phyloP scores from a whole-genome alignment of 2,329 filamentous ascomycete genomes.

The Cercospora sojina region DNA sequence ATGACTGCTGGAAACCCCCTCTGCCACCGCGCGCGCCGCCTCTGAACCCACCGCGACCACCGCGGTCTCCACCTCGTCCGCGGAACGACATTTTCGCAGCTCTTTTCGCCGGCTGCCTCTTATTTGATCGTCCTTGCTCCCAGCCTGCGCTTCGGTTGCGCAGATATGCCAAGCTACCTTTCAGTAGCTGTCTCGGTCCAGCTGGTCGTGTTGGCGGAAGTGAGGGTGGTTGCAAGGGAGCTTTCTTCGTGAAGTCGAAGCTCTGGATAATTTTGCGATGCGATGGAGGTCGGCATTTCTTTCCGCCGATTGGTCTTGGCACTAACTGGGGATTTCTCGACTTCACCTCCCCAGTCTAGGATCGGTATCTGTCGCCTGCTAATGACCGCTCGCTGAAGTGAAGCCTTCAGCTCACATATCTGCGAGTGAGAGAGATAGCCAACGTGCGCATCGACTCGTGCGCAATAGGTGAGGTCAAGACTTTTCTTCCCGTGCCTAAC shows the following conservation, averaged over 20 bases:
- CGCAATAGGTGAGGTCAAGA: constrained; percentile 8
- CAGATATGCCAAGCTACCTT: not conserved
- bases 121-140: not conserved
- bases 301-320: not conserved
- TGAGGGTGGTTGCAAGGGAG: not conserved
- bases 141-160: constrained; percentile 9
- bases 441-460: not conserved
- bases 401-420: not conserved
- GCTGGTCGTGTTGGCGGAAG: not conserved
- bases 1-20: constrained; percentile 41
- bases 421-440: not conserved
- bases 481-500: not conserved
- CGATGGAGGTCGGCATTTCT: not conserved
- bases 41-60: constrained; percentile 32
- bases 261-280: constrained; percentile 11
- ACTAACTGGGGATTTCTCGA: not conserved
- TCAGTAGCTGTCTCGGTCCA: not conserved
- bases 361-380: not conserved
- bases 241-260: not conserved
- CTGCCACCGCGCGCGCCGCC: constrained; percentile 33
- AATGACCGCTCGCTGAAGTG: not conserved
- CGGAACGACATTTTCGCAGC: constrained; percentile 32
- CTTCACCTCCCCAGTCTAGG: not conserved
- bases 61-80: constrained; percentile 27
- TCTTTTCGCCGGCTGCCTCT: not conserved